Evolutionary conservation across 169 alveolate genomes (phyloP).

Genomic region (Cytauxzoon felis): DNA sequence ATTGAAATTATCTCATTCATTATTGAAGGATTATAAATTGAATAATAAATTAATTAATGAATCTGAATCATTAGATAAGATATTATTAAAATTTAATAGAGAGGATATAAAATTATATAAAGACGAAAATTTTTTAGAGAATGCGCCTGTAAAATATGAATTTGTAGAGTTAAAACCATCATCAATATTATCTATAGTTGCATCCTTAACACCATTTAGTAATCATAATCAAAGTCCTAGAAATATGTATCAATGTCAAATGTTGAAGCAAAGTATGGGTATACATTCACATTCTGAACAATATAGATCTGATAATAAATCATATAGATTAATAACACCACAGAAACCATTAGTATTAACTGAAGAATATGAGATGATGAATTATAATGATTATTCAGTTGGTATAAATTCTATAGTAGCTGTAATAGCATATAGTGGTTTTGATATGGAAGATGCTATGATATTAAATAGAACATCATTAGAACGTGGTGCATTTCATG

Average conservation of each 20-base stretch:
- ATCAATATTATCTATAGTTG: slow-evolving; percentile 92
- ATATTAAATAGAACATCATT: slow-evolving; percentile 94
- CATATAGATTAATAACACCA: slow-evolving; percentile 89
- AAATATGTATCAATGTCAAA: slow-evolving; percentile 97
- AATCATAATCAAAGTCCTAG: slow-evolving; percentile 99
- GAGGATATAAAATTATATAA: neutral
- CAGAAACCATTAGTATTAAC: slow-evolving; percentile 98
- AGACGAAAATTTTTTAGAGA: slow-evolving; percentile 30
- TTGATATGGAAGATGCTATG: slow-evolving; percentile 99
- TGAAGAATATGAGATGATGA: slow-evolving; percentile 86
- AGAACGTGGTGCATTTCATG: slow-evolving; percentile 99
- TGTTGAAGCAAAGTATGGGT: slow-evolving; percentile 99
- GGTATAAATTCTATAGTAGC: slow-evolving; percentile 99
- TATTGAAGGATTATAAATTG: too few relatives aligned
- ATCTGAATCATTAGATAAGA: too few relatives aligned
- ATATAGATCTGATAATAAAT: slow-evolving; percentile 93
- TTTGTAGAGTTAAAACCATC: slow-evolving; percentile 95
- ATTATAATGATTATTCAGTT: slow-evolving; percentile 94
- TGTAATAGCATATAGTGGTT: slow-evolving; percentile 97
- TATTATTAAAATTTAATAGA: neutral
- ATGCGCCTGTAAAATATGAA: slow-evolving; percentile 83
- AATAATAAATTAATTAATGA: too few relatives aligned
- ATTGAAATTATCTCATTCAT: slow-evolving; percentile 28
- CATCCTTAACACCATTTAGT: slow-evolving; percentile 96
- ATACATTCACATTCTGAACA: slow-evolving; percentile 94